phyloP scores from a whole-genome alignment of 495 filamentous ascomycete genomes.

The Neurospora sp. region DNA sequence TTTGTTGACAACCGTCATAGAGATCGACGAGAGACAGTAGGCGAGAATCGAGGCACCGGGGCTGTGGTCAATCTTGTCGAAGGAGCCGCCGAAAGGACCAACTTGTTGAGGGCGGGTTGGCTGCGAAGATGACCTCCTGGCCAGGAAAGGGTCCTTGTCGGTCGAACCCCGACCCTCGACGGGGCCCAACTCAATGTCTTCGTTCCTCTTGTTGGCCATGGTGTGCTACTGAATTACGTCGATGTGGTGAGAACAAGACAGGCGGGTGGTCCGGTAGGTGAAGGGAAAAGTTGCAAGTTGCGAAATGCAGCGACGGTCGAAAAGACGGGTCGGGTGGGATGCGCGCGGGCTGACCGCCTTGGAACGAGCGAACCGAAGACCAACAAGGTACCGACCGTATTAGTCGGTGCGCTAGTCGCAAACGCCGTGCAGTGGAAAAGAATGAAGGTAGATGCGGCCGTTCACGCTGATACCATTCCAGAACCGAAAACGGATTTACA shows the following conservation, averaged over 20 bases:
- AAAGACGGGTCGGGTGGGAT: neutral
- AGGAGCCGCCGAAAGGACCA: constrained; percentile 28
- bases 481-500: neutral
- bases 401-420: neutral
- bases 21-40: constrained; percentile 90
- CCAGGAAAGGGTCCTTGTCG: constrained; percentile 50
- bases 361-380: constrained; percentile 5
- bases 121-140: constrained; percentile 16
- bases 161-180: constrained; percentile 30
- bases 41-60: constrained; percentile 72
- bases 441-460: constrained; percentile 3
- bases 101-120: constrained; percentile 38
- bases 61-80: constrained; percentile 52
- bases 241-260: constrained; percentile 14
- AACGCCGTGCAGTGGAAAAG: neutral
- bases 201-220: constrained; percentile 71
- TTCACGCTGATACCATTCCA: neutral
- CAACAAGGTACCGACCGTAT: neutral
- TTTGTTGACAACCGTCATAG: constrained; percentile 99
- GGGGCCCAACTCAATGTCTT: constrained; percentile 65
- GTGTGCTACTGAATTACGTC: constrained; percentile 6
- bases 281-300: constrained; percentile 1
- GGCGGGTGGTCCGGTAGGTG: neutral
- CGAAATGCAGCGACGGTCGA: constrained; percentile 3
- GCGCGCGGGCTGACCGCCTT: constrained; percentile 2